These are phyloP conservation scores for Senna siamea DNA, from an alignment of 306 rosid species.

Conservation along the genomic window DNA sequence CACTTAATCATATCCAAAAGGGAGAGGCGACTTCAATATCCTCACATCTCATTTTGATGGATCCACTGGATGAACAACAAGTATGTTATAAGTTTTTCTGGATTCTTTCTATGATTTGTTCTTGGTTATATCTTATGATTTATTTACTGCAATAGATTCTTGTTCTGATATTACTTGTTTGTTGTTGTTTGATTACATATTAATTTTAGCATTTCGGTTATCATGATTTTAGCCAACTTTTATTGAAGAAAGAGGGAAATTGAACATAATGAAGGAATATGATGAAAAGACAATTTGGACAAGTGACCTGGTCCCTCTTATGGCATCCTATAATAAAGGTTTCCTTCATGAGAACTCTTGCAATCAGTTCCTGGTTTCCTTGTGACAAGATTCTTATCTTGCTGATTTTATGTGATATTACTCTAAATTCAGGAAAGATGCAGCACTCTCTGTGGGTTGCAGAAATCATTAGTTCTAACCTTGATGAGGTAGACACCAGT, in stretches of 20 bases:
- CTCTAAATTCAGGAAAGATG: slow-evolving; percentile 81
- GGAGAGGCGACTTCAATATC: slow-evolving; percentile 63
- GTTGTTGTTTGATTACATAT: slow-evolving; percentile 13
- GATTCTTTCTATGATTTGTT: slow-evolving; percentile 33
- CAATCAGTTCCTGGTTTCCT: slow-evolving; percentile 30
- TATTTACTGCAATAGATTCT: slow-evolving; percentile 29
- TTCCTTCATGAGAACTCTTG: slow-evolving; percentile 32
- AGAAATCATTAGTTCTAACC: slow-evolving; percentile 65
- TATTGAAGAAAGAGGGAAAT: slow-evolving; percentile 89
- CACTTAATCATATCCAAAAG: slow-evolving; percentile 52
- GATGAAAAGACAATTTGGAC: slow-evolving; percentile 99
- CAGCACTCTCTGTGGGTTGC: slow-evolving; percentile 96
- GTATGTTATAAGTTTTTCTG: slow-evolving; percentile 47
- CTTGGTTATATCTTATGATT: slow-evolving; percentile 26
- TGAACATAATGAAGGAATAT: slow-evolving; percentile 83
- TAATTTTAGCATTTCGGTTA: slow-evolving; percentile 3
- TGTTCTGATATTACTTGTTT: slow-evolving; percentile 19
- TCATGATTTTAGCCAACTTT: slow-evolving; percentile 58
- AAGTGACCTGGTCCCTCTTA: slow-evolving; percentile 84
- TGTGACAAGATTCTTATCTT: slow-evolving; percentile 30
- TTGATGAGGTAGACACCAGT: slow-evolving; percentile 53
- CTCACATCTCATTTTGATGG: slow-evolving; percentile 88
- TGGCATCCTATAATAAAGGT: slow-evolving; percentile 97
- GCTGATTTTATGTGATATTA: slow-evolving; percentile 36
- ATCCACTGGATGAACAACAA: slow-evolving; percentile 77